Evolutionary conservation across 768 basidiomycete genomes (phyloP).

Genomic region (Rhizopogon rudus): DNA sequence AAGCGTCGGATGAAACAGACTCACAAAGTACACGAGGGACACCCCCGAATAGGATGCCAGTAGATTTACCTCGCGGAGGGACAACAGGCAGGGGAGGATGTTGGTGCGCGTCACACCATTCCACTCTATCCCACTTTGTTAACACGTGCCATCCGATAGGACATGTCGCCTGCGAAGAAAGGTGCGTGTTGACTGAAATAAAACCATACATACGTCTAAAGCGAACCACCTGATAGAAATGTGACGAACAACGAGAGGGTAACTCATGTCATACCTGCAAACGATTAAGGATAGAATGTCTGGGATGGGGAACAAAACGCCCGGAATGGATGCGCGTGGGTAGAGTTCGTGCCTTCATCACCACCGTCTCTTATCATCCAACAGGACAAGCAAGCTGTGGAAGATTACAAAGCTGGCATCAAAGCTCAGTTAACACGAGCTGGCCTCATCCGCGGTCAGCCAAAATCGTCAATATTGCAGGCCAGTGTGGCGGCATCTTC

Average conservation of each 20-base stretch:
- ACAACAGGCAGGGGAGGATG: slow-evolving; percentile 71
- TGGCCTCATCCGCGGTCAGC: slow-evolving; percentile 80
- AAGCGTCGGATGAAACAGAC: slow-evolving; percentile 30
- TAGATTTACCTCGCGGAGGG: slow-evolving; percentile 47
- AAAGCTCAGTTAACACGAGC: slow-evolving; percentile 74
- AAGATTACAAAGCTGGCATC: slow-evolving; percentile 79
- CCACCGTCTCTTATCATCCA: slow-evolving; percentile 13
- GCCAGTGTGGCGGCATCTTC: slow-evolving; percentile 18
- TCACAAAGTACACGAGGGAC: slow-evolving; percentile 29
- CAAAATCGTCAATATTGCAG: slow-evolving; percentile 51
- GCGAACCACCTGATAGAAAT: slow-evolving; percentile 53
- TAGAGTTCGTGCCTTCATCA: slow-evolving; percentile 9
- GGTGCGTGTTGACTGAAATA: slow-evolving; percentile 36
- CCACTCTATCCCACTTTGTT: background rate
- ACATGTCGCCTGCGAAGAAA: slow-evolving; percentile 82
- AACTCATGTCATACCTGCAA: slow-evolving; percentile 80
- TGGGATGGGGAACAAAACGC: slow-evolving; percentile 80
- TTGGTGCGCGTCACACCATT: slow-evolving; percentile 48
- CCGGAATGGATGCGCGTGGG: slow-evolving; percentile 89
- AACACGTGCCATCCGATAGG: slow-evolving; percentile 36
- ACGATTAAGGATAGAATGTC: slow-evolving; percentile 74
- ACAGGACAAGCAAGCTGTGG: slow-evolving; percentile 80
- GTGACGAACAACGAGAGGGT: slow-evolving; percentile 78
- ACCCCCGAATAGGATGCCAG: slow-evolving; percentile 37
- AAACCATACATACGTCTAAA: background rate